Percentiles rank a stretch among this genome's conserved stretches.
Evolutionary conservation across 441 rosid genomes (phyloP).

Genomic region (Euphorbia schlechtendalii): DNA sequence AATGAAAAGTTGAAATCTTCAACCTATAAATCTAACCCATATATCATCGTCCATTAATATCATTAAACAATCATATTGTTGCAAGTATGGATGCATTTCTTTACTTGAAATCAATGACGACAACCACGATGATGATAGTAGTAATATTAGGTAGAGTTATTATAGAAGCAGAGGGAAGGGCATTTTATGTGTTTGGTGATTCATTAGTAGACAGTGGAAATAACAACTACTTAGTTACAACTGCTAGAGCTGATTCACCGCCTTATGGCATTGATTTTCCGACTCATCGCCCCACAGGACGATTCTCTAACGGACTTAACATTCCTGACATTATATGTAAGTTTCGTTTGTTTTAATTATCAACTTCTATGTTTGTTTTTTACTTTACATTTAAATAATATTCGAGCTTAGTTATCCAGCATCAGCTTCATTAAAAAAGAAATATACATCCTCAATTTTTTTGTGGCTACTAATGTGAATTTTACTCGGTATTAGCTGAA

Average conservation of each 20-base stretch:
- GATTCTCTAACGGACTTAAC: constrained; percentile 32
- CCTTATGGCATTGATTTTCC: constrained; percentile 39
- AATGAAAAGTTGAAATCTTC: not conserved
- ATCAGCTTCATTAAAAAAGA: too few species aligned
- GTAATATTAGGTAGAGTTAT: too few species aligned
- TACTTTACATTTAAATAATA: too few species aligned
- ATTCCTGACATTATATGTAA: constrained; percentile 32
- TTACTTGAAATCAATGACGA: not conserved
- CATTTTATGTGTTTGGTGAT: constrained; percentile 34
- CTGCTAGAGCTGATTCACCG: constrained; percentile 33
- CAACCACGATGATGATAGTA: too few species aligned
- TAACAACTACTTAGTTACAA: constrained; percentile 37
- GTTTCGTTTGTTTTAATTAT: not conserved
- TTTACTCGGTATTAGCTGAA: constrained; percentile 11
- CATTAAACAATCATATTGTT: too few species aligned
- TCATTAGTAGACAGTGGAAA: constrained; percentile 41
- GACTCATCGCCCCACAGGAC: constrained; percentile 26
- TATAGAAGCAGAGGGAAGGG: constrained; percentile 13
- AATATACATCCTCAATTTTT: not conserved
- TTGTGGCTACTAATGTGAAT: not conserved
- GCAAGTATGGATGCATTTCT: not conserved
- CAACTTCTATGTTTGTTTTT: not conserved
- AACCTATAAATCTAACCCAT: not conserved
- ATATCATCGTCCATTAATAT: too few species aligned
- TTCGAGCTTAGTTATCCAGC: too few species aligned